Base-by-base conservation (phyloP, 192 early-diverging fungal species). In the Umbelopsis sp. region DNA sequence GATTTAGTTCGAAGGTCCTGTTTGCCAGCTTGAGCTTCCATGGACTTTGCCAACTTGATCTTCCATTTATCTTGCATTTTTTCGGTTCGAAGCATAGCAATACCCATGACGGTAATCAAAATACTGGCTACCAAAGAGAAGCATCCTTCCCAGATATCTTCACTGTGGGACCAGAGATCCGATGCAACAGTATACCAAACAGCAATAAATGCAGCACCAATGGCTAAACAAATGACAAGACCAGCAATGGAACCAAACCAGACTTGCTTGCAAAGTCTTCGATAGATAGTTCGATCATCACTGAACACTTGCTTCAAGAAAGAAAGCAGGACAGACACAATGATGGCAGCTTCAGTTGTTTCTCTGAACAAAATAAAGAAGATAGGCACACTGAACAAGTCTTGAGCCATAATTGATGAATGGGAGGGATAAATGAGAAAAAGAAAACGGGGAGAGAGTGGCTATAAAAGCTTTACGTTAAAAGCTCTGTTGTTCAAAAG, bases 61-160 rank as follows among this genome's bases (percentile, higher is more conserved):
- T 73, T 53, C 92, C 92, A 93, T 71, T 95, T 95, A 31, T 85
- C 85, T 71, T 90, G 87, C 83, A 94, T 84, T 24, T 86, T 80
- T 43, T 90, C 85, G 26, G 90, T 85, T 34, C 86, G 82, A 50
- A 96, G 75, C 85, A 96, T 94, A 38, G 91, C 90, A 41, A 98
- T 75, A 22, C 90, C 89, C 93, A 96, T 95, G 21, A 84, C 65
- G 1, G 92, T 91, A 66, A 97, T 91, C 82, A 97, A 82, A 36
- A 96, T 17, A 9, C 77, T 75, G 26, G 95, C 94, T 56, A 98
- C 84, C 45, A 95, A 80, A 10, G 83, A 84, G 67, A 98, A 94
- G 12, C 87, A 82, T 49, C 91, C 96, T 83, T 98, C 95, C 92
- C 92, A 95, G n/a, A 95, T 75, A 47, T 84, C 71, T 74, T 97